These are phyloP conservation scores for Candida wancherniae DNA, from an alignment of 805 yeast species.

Conservation along the genomic window DNA sequence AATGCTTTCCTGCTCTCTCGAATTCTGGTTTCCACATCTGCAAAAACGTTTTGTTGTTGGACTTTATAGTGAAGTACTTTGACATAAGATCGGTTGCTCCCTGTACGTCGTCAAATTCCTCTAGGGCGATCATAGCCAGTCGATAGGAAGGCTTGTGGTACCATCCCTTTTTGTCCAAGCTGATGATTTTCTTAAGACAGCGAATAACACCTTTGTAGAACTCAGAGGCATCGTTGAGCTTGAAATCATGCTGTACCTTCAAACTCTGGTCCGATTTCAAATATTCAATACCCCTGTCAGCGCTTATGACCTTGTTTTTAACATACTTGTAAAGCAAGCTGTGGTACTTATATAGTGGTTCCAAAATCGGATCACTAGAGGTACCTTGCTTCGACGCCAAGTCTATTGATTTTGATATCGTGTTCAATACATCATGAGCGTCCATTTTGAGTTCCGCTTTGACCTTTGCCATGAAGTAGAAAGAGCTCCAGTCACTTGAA, in stretches of 20 bases:
- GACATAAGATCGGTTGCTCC: conserved; percentile 64
- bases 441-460: conserved; percentile 43
- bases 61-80: conserved; percentile 56
- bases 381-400: conserved; percentile 35
- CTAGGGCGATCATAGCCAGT: conserved; percentile 56
- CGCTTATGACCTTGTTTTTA: conserved; percentile 28
- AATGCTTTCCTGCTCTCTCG: conserved; percentile 92
- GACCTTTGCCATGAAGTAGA: conserved; percentile 55
- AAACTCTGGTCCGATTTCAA: conserved; percentile 35
- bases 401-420: conserved; percentile 42
- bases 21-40: conserved; percentile 91
- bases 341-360: conserved; percentile 70
- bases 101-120: conserved; percentile 47
- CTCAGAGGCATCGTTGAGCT: conserved; percentile 13
- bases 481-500: conserved; percentile 55
- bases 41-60: conserved; percentile 65
- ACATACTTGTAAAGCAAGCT: conserved; percentile 56
- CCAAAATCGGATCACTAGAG: conserved; percentile 56
- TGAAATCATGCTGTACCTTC: conserved; percentile 5
- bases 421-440: conserved; percentile 32
- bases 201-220: conserved; percentile 40
- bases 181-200: conserved; percentile 43
- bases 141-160: conserved; percentile 81
- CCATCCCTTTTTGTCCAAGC: conserved; percentile 80
- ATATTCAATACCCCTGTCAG: conserved; percentile 33